Base-by-base conservation (phyloP, 306 rosid species). In the Quillaja saponaria region DNA sequence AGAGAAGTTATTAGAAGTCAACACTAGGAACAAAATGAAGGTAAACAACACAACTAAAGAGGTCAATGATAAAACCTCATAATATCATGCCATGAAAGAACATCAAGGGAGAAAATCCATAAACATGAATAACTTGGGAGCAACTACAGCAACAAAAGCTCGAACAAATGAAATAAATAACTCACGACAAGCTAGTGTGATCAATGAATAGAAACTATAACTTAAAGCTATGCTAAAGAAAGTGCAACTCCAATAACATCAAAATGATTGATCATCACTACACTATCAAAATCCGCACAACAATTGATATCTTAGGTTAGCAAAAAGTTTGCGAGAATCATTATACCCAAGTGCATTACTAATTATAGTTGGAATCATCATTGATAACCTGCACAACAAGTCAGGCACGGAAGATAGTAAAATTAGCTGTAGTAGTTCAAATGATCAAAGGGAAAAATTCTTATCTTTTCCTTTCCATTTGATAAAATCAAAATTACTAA, bases 271-370 rank as follows among this genome's bases (percentile, higher is more conserved):
- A 83, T 60, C 87, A 92, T 76, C 47, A 87, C 87, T 75, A n/a
- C n/a, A n/a, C 86, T 85, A 66, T 92, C 99, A n/a, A 73, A 89
- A 83, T 71, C 99, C 99, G 71, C 95, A 83, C 49, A 89, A 62
- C 25, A 92, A 84, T 74, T 92, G 99, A 80, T 92, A 89, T 72
- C 99, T 86, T 72, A 89, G 72, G 76, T 92, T 92, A 6, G 96
- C 96, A 73, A 89, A 92, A 46, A 92, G 95, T 59, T 97, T 97
- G 15, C 89, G 95, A 73, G 89, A 92, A 35, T 96, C 99, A 56
- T 97, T 97, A 52, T 89, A 83, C 19, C 99, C 99, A 60, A 92
- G 87, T 0, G 97, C 99, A 72, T 89, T 92, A n/a, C 76, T 81
- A 68, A 81, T 83, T 69, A 81, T 82, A 68, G 81, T 74, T 15